Percentiles rank a stretch among this genome's conserved stretches.
Conservation (phyloP, 257 asterid species). For the Parsonsia alboflavescens region DNA sequence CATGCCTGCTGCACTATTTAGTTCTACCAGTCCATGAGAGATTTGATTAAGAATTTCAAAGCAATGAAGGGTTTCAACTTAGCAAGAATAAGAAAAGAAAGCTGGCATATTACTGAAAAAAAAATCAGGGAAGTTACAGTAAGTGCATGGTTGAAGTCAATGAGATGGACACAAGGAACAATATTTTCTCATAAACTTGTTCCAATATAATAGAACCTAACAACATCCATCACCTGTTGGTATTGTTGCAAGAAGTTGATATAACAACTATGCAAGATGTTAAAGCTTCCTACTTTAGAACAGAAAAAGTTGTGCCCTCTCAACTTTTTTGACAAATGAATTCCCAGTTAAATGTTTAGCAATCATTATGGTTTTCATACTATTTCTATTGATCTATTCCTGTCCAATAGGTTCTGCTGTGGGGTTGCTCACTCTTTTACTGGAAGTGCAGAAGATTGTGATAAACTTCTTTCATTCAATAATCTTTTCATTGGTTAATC, state of each 20-base stretch:
- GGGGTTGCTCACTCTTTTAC: constrained; percentile 97
- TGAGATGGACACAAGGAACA: background rate
- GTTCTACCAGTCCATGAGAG: background rate
- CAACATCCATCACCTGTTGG: background rate
- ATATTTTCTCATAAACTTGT: background rate
- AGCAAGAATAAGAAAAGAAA: background rate
- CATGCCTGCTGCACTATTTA: background rate
- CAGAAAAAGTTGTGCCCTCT: background rate
- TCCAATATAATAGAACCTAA: background rate
- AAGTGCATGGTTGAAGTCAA: background rate
- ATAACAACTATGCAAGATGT: background rate
- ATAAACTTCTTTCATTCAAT: constrained; percentile 62
- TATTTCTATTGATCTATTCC: constrained; percentile 2
- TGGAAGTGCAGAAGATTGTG: constrained; percentile 80
- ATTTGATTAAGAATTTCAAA: background rate
- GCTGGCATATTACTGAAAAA: background rate
- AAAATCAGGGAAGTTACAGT: background rate
- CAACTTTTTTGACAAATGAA: background rate
- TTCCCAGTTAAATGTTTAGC: background rate
- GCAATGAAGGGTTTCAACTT: background rate
- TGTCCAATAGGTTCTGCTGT: constrained; percentile 53
- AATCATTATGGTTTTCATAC: background rate
- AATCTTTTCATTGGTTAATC: constrained; percentile 67
- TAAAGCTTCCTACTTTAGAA: background rate
- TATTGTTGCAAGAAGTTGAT: background rate